phyloP scores from a whole-genome alignment of 1,284 basidiomycete species.

The Marasmius oreades region DNA sequence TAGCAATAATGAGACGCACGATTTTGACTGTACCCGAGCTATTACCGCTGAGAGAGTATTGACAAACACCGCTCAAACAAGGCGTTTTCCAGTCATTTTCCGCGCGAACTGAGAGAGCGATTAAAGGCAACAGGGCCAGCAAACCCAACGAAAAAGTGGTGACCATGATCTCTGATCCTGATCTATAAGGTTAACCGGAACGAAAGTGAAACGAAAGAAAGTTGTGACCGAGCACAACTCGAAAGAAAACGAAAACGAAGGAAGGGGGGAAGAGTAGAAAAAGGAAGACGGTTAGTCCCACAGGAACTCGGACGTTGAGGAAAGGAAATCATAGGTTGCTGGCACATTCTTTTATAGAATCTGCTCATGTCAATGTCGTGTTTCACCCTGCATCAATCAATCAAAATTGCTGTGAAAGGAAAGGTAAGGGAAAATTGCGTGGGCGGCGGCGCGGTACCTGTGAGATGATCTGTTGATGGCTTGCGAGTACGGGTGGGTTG shows the following conservation, averaged over 20 bases:
- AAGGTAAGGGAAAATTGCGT: no score
- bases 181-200: background rate
- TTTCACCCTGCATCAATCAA: no score
- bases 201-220: background rate
- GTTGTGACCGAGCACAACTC: background rate
- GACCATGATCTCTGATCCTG: constrained; percentile 1
- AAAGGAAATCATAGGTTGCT: no score
- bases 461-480: no score
- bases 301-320: no score
- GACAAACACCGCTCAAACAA: constrained; percentile 20
- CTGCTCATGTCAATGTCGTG: no score
- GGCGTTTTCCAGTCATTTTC: constrained; percentile 22
- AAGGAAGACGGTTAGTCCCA: no score
- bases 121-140: background rate
- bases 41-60: constrained; percentile 16
- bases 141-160: background rate
- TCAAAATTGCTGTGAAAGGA: no score
- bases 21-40: constrained; percentile 18
- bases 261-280: background rate
- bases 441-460: no score
- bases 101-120: background rate
- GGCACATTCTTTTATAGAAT: no score
- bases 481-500: no score
- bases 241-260: background rate
- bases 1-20: constrained; percentile 14